Conservation (phyloP, 2,329 filamentous ascomycete species). For the Zymoseptoria passerinii region DNA sequence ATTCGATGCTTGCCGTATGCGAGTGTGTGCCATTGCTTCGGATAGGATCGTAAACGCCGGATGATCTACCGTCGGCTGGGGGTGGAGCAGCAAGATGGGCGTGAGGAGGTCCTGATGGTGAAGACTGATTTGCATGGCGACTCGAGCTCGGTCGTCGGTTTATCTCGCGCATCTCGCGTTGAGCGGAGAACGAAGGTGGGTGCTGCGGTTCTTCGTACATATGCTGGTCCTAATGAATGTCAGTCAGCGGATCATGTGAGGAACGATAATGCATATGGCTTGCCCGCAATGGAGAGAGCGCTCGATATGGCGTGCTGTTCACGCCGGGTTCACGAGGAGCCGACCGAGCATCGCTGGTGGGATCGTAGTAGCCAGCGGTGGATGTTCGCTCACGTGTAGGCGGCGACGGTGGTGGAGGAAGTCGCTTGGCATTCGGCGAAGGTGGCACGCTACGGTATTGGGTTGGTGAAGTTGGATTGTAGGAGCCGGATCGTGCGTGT, state of each 20-base stretch:
- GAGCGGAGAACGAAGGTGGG: not conserved
- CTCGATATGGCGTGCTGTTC: conserved; percentile 33
- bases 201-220: not conserved
- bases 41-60: conserved; percentile 24
- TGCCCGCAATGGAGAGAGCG: conserved; percentile 26
- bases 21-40: conserved; percentile 24
- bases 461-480: conserved; percentile 22
- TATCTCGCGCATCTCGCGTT: not conserved
- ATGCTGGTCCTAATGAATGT: not conserved
- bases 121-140: conserved; percentile 21
- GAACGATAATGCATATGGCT: not conserved
- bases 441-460: conserved; percentile 29
- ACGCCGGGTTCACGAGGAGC: conserved; percentile 25
- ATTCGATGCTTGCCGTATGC: conserved; percentile 20
- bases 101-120: conserved; percentile 18
- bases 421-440: conserved; percentile 31
- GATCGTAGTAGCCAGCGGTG: conserved; percentile 43
- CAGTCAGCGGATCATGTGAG: not conserved
- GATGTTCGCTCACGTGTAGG: conserved; percentile 31
- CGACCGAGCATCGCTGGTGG: conserved; percentile 39
- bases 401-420: conserved; percentile 26
- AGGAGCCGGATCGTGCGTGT: conserved; percentile 18
- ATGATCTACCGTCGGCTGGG: conserved; percentile 32
- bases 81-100: conserved; percentile 20
- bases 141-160: conserved; percentile 1